These are phyloP conservation scores for Alternaria triticimaculans DNA, from an alignment of 2,329 filamentous ascomycete species.

Conservation along the genomic window DNA sequence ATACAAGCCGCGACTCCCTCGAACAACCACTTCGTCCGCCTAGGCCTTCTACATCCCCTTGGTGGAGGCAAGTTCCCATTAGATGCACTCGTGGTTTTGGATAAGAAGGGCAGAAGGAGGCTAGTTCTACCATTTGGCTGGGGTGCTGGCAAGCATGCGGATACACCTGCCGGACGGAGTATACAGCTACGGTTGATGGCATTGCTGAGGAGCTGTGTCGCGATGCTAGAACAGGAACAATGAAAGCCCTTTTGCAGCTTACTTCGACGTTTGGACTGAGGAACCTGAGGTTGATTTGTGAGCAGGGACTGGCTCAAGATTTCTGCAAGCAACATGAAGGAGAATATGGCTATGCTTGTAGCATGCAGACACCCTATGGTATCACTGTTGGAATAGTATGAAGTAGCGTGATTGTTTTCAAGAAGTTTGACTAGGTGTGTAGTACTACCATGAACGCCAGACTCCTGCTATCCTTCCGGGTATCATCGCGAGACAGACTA, in stretches of 20 bases:
- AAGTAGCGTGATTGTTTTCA: background rate
- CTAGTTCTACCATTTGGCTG: conserved; percentile 55
- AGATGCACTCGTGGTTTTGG: conserved; percentile 55
- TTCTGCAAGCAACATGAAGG: too few species aligned
- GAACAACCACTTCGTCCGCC: conserved; percentile 47
- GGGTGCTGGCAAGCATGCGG: conserved; percentile 50
- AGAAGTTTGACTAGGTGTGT: background rate
- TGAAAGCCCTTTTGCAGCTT: background rate
- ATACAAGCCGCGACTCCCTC: conserved; percentile 41
- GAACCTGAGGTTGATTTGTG: too few species aligned
- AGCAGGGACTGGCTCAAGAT: too few species aligned
- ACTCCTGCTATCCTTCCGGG: background rate
- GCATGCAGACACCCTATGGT: background rate
- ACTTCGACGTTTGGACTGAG: too few species aligned
- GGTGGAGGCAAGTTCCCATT: conserved; percentile 53
- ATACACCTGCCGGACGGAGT: conserved; percentile 36
- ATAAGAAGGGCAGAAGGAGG: conserved; percentile 45
- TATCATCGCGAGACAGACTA: background rate
- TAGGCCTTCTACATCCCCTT: conserved; percentile 54
- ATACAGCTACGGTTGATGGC: conserved; percentile 40
- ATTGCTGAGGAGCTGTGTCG: conserved; percentile 36
- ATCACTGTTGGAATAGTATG: too few species aligned
- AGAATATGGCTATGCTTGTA: background rate
- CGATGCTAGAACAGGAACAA: conserved; percentile 27
- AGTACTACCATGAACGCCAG: background rate